phyloP scores from a whole-genome alignment of 345 rosid genomes.

The Hibiscus tridactylites region DNA sequence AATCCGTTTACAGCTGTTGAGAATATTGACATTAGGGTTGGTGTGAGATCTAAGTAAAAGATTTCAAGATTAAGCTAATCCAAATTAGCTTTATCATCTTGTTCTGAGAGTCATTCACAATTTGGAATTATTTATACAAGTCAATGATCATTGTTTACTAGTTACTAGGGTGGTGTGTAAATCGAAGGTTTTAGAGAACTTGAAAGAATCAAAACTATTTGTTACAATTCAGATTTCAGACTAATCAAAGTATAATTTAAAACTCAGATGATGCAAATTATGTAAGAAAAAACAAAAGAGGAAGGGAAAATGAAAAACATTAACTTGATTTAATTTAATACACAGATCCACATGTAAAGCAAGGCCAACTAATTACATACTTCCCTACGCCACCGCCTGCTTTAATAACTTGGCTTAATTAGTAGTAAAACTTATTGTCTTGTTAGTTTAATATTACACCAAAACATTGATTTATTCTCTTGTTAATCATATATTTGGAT shows the following conservation, averaged over 20 bases:
- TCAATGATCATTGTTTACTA: no score
- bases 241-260: no score
- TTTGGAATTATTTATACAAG: background rate
- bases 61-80: background rate
- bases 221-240: no score
- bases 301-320: background rate
- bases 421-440: background rate
- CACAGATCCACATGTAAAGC: background rate
- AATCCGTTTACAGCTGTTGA: slow-evolving; percentile 1
- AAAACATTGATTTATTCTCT: background rate
- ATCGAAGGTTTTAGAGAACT: no score
- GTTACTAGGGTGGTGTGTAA: no score
- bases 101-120: background rate
- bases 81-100: no score
- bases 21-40: slow-evolving; percentile 12
- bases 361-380: no score
- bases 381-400: background rate
- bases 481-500: no score
- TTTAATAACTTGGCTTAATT: background rate
- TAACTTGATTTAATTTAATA: background rate
- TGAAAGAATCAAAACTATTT: no score
- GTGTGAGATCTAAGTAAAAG: background rate
- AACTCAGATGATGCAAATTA: background rate
- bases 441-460: background rate
- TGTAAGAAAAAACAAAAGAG: background rate